Evolutionary conservation across 495 filamentous ascomycete genomes (phyloP).

Genomic region (Neurospora pannonica): DNA sequence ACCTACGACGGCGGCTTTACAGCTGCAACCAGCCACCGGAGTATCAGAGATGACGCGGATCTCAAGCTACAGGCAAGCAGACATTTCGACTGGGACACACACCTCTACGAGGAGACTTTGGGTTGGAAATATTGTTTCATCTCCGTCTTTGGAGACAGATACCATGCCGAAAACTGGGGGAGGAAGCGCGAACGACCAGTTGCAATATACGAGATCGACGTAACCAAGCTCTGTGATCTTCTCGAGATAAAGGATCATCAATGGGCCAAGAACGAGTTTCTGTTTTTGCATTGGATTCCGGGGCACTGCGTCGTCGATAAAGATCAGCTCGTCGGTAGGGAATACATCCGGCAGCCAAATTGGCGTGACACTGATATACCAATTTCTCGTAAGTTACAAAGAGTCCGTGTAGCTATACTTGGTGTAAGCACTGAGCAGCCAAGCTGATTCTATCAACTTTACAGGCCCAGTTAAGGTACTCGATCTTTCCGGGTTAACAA

Average conservation of each 20-base stretch:
- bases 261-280: not conserved
- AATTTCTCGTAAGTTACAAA: not conserved
- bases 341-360: not conserved
- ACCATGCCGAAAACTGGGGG: not conserved
- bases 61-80: not conserved
- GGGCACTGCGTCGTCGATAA: accelerated
- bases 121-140: not conserved
- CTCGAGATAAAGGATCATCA: not conserved
- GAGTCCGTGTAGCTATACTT: accelerated
- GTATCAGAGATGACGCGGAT: not conserved
- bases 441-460: not conserved
- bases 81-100: not conserved
- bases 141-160: not conserved
- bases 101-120: not conserved
- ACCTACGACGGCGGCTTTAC: not conserved
- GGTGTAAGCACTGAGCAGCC: not conserved
- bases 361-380: not conserved
- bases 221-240: not conserved
- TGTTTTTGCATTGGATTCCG: not conserved
- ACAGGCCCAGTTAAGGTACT: not conserved
- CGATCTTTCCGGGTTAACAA: too few species aligned
- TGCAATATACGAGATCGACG: not conserved
- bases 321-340: not conserved
- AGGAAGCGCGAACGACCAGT: not conserved
- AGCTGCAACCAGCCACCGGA: not conserved